Percentiles rank a stretch among this genome's conserved stretches.
Conservation (phyloP, 257 asterid genomes). For the Solanum infundibuliforme region DNA sequence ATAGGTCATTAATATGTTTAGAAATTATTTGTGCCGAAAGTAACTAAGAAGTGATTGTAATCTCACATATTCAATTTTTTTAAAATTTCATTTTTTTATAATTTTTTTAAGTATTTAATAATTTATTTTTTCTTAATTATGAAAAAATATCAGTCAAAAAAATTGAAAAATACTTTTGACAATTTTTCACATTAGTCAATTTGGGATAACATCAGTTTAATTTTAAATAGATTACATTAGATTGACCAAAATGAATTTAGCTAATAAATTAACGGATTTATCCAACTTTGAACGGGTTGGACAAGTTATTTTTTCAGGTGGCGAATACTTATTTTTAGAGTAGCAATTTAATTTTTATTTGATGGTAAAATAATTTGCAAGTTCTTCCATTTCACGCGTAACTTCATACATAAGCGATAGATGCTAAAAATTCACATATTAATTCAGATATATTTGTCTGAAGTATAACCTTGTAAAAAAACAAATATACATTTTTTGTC, state of each 20-base stretch:
- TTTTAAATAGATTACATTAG: neutral
- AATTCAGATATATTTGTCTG: neutral
- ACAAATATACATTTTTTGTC: too few relatives aligned
- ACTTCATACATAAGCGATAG: neutral
- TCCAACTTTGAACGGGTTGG: neutral
- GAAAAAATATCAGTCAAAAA: neutral
- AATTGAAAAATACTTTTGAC: too few relatives aligned
- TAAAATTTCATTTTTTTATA: too few relatives aligned
- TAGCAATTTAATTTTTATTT: neutral
- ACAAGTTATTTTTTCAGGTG: neutral
- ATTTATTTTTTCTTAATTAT: too few relatives aligned
- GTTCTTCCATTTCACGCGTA: rapidly evolving
- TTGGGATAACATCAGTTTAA: neutral
- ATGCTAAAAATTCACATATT: neutral
- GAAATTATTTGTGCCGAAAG: too few relatives aligned
- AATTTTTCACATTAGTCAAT: neutral
- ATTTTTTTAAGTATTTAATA: too few relatives aligned
- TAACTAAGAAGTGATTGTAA: too few relatives aligned
- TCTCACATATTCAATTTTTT: too few relatives aligned
- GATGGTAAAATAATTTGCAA: neutral
- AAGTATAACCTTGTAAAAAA: neutral
- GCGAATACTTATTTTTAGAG: rapidly evolving
- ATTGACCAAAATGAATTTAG: neutral
- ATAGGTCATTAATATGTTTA: too few relatives aligned
- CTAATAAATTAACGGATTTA: neutral